Base-by-base conservation (phyloP, 140 eudicot genomes). In the Erigeron philadelphicus region DNA sequence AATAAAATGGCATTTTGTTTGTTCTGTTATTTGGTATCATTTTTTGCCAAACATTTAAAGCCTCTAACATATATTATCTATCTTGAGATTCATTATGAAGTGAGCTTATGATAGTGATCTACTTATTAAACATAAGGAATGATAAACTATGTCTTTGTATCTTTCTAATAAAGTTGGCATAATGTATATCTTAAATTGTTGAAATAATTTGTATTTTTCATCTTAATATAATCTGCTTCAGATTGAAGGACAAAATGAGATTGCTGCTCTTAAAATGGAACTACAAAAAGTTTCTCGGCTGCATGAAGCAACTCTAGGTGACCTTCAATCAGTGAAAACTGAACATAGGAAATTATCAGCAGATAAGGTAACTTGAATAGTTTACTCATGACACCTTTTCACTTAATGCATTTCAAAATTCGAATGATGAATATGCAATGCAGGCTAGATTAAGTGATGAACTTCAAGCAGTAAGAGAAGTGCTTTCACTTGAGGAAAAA, bases 401-500 rank as follows among this genome's bases (percentile, higher is more conserved):
- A 45, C 35, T 50, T 15, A 12, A 49, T 59, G 50, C 15, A 66
- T 45, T 57, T 60, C 43, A 55, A 71, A 44, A 15, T 45, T 45
- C 13, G 1, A 71, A 64, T 57, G 43, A 53, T 66, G 58, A 45
- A 74, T 54, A 16, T 16, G 21, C 57, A 17, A 70, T 55, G 55
- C 59, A 91, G 98, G 85, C 63, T 63, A 75, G 35, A 56, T 60
- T 88, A 52, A 67, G 70, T 16, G 79, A 73, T 53, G 92, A 88
- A 78, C 83, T 88, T 83, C 77, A 67, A 9, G 67, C 80, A 18
- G 77, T 83, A 46, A 84, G 75, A 75, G 83, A 84, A 76, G 71
- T 73, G 42, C 87, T 88, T 70, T 61, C 78, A 60, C 72, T 74
- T 16, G 96, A 89, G 77, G 96, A 86, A 81, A 89, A 79, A 67